Evolutionary conservation across 139 green algal genomes (phyloP).

Genomic region (Diplosphaera chodatii): DNA sequence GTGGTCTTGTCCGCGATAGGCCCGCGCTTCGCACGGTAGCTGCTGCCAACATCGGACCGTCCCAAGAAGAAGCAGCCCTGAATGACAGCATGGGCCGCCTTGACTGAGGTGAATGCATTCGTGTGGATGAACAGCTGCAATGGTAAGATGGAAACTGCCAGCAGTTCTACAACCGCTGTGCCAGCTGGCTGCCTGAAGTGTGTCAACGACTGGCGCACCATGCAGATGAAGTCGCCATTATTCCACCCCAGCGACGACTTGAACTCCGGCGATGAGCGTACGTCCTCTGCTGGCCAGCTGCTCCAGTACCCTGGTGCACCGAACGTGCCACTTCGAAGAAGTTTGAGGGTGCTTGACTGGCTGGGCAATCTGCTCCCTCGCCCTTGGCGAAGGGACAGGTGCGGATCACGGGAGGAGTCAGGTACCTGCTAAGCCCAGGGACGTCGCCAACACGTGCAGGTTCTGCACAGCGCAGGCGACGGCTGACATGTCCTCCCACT

Average conservation of each 20-base stretch:
- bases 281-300: constrained; percentile 31
- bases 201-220: constrained; percentile 11
- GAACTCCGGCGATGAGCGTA: constrained; percentile 25
- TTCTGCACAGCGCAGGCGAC: constrained; percentile 46
- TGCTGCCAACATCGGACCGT: background rate
- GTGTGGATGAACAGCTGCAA: too few species aligned
- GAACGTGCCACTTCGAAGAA: too few species aligned
- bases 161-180: too few species aligned
- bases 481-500: constrained; percentile 57
- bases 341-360: too few species aligned
- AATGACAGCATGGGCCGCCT: background rate
- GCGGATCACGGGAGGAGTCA: too few species aligned
- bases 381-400: too few species aligned
- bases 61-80: background rate
- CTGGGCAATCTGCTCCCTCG: too few species aligned
- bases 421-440: constrained; percentile 22
- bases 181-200: too few species aligned
- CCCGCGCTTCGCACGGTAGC: constrained; percentile 5
- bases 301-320: constrained; percentile 51
- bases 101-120: background rate
- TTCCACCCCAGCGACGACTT: constrained; percentile 25
- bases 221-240: constrained; percentile 14
- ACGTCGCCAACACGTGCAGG: constrained; percentile 26
- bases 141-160: background rate
- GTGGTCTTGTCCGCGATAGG: constrained; percentile 9